Base-by-base conservation (phyloP, 345 rosid genomes). In the Eucalyptus albens region DNA sequence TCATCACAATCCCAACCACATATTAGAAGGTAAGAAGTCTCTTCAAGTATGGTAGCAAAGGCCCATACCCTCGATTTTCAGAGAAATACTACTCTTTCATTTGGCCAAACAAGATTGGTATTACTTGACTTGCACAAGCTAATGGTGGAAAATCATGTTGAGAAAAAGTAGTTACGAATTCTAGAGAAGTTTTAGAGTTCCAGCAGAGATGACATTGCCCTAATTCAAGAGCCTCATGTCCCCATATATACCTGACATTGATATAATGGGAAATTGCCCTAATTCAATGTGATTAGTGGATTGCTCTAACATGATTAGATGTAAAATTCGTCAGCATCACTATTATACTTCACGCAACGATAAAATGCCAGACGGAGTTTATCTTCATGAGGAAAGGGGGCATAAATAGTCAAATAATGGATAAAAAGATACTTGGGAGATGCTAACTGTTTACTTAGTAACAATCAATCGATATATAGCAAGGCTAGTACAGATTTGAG, bases 1-100 rank as follows among this genome's bases (percentile, higher is more conserved):
- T 60, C 31, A 27, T 60, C 14, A 0, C 16, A 60, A 6, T 0
- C 31, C 14, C 7, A 5, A 27, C 16, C 3, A 12, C n/a, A 12
- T 27, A 12, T 60, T 60, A 60, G 31, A 60, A 60, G 31, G 67
- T 27, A 27, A 0, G 31, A 60, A 60, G 8, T 60, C 67, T 60
- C 15, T 60, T 27, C 2, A 60, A 60, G 4, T 60, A 12, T 11
- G n/a, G 31, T 60, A 60, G n/a, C n/a, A 60, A 60, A 60, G 67
- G 67, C 4, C 15, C 67, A 27, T 11, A 27, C 67, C 31, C 67
- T 60, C 6, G 31, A 60, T 60, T 60, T 60, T 6, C 15, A 60
- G 67, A 26, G 4, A 11, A 60, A 11, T 60, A 60, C 31, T 60
- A 60, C n/a, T 60, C 67, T 60, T 60, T 9, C 6, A 4, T 60